Conservation (phyloP, 345 rosid species). For the Lenwebbia sp. region DNA sequence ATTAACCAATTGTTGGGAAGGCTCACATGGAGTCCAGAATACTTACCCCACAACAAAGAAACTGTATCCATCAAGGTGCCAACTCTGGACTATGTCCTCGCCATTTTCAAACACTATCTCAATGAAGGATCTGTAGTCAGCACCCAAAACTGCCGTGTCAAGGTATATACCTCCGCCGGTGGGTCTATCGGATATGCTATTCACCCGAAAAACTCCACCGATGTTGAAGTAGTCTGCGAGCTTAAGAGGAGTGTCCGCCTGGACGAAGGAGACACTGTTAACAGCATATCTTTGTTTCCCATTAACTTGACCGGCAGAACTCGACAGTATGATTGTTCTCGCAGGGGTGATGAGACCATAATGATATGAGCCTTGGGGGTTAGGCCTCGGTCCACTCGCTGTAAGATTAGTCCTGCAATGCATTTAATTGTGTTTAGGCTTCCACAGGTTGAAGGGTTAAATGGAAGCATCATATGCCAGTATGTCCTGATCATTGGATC, state of each 20-base stretch:
- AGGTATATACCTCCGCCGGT: conserved; percentile 67
- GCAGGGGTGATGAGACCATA: conserved; percentile 78
- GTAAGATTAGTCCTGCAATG: conserved; percentile 75
- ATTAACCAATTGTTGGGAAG: background rate
- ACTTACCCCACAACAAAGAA: conserved; percentile 95
- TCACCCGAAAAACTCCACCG: conserved; percentile 61
- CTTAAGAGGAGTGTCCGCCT: conserved; percentile 85
- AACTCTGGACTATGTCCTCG: conserved; percentile 76
- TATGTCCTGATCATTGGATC: background rate
- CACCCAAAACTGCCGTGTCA: conserved; percentile 79
- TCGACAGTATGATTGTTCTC: conserved; percentile 58
- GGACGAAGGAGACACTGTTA: conserved; percentile 68
- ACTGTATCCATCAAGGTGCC: conserved; percentile 77
- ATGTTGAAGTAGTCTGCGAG: conserved; percentile 86
- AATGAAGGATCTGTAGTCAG: conserved; percentile 54
- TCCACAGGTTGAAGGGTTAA: background rate
- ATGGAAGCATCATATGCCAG: background rate
- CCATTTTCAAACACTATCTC: conserved; percentile 75
- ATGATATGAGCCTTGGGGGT: conserved; percentile 98
- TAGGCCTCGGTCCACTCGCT: conserved; percentile 98
- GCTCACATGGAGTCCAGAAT: background rate
- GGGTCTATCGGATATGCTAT: conserved; percentile 60
- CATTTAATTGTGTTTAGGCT: background rate
- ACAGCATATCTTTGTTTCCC: conserved; percentile 87
- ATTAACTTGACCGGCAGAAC: conserved; percentile 73